Evolutionary conservation across 2,329 filamentous ascomycete genomes (phyloP).

Genomic region (Trichophyton rubrum): DNA sequence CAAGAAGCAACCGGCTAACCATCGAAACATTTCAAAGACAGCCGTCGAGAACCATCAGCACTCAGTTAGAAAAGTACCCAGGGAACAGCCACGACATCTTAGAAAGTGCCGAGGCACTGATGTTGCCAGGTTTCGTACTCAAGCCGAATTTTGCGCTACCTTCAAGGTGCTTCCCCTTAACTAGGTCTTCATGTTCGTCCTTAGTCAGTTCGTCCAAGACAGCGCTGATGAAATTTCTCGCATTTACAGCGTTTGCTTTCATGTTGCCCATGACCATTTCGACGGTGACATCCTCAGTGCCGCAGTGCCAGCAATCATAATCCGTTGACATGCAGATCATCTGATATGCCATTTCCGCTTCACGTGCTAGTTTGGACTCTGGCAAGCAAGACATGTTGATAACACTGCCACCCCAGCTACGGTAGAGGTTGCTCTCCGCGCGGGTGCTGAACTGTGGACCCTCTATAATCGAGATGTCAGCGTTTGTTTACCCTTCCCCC

Average conservation of each 20-base stretch:
- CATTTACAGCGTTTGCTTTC: slow-evolving; percentile 83
- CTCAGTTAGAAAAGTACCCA: slow-evolving; percentile 50
- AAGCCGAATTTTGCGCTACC: slow-evolving; percentile 66
- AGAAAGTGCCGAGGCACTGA: slow-evolving; percentile 61
- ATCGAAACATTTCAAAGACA: too few species aligned
- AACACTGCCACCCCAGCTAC: slow-evolving; percentile 79
- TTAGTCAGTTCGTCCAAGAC: slow-evolving; percentile 70
- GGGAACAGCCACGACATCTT: slow-evolving; percentile 82
- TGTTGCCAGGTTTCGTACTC: slow-evolving; percentile 68
- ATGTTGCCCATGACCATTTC: slow-evolving; percentile 97
- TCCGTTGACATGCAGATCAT: slow-evolving; percentile 99
- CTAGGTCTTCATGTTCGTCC: slow-evolving; percentile 60
- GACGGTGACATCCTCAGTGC: slow-evolving; percentile 68
- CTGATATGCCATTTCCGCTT: slow-evolving; percentile 93
- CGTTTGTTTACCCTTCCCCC: background rate
- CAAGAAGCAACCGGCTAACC: background rate
- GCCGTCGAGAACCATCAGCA: background rate
- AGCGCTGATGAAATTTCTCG: slow-evolving; percentile 68
- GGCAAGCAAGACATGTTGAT: slow-evolving; percentile 98
- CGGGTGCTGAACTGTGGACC: slow-evolving; percentile 97
- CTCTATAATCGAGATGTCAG: slow-evolving; percentile 43
- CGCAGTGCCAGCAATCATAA: slow-evolving; percentile 90
- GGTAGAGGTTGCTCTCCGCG: slow-evolving; percentile 91
- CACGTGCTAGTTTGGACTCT: slow-evolving; percentile 88
- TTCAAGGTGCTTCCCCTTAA: slow-evolving; percentile 69